Conservation (phyloP, 2,329 filamentous ascomycete genomes). For the Myotisia sp. region DNA sequence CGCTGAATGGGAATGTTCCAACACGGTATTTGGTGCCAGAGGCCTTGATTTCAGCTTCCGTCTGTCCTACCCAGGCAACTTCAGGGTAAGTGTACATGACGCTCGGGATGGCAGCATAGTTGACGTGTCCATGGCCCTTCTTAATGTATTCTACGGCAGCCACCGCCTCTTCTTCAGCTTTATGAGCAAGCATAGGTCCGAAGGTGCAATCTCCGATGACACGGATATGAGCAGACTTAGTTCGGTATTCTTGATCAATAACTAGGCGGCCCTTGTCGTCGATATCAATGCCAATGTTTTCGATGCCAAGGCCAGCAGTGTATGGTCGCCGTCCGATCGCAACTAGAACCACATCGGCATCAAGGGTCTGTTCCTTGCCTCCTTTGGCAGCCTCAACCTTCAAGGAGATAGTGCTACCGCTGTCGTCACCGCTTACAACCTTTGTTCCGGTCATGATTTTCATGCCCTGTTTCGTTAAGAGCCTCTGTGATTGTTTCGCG, state of each 20-base stretch:
- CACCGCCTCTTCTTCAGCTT: slow-evolving; percentile 95
- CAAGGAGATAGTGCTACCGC: slow-evolving; percentile 63
- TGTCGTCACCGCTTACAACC: slow-evolving; percentile 71
- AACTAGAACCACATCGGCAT: slow-evolving; percentile 88
- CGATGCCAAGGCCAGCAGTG: slow-evolving; percentile 77
- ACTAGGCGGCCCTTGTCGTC: slow-evolving; percentile 90
- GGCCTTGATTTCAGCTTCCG: slow-evolving; percentile 87
- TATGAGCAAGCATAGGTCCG: slow-evolving; percentile 97
- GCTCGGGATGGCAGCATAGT: slow-evolving; percentile 93
- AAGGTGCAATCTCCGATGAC: slow-evolving; percentile 94
- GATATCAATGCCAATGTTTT: slow-evolving; percentile 71
- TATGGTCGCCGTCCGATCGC: slow-evolving; percentile 94
- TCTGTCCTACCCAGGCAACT: slow-evolving; percentile 97
- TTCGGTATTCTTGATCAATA: slow-evolving; percentile 97
- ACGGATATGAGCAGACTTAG: slow-evolving; percentile 91
- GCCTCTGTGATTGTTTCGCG: slow-evolving; percentile 80
- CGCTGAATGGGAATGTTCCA: slow-evolving; percentile 91
- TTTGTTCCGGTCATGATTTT: slow-evolving; percentile 98
- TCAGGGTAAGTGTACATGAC: slow-evolving; percentile 99
- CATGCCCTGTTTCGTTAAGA: slow-evolving; percentile 88
- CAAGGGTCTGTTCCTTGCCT: slow-evolving; percentile 82
- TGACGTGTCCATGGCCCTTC: slow-evolving; percentile 96
- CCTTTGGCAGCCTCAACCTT: slow-evolving; percentile 87
- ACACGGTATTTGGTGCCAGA: slow-evolving; percentile 81
- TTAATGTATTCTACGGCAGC: slow-evolving; percentile 93